Conservation (phyloP, 768 basidiomycete species). For the Auricularia sp. region DNA sequence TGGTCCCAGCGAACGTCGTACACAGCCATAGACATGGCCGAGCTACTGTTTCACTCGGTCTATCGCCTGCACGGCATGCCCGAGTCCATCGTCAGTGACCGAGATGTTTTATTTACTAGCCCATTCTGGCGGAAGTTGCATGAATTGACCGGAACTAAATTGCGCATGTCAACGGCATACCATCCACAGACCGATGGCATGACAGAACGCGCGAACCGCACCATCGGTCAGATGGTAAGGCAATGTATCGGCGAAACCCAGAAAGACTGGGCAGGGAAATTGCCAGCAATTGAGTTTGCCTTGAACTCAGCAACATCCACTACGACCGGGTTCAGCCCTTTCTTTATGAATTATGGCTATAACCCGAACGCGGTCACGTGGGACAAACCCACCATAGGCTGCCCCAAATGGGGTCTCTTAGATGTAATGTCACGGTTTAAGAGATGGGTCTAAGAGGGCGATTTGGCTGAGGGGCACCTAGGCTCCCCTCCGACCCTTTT, state of each 20-base stretch:
- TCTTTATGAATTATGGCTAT: conserved; percentile 25
- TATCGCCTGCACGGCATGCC: conserved; percentile 30
- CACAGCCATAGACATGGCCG: conserved; percentile 24
- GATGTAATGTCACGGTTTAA: too few species aligned
- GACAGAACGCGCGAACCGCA: conserved; percentile 16
- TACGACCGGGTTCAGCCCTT: conserved; percentile 28
- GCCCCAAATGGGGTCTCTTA: too few species aligned
- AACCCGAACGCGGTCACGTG: conserved; percentile 25
- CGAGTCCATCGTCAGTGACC: conserved; percentile 20
- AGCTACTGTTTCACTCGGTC: conserved; percentile 25
- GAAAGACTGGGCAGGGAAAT: conserved; percentile 20
- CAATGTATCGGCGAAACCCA: conserved; percentile 12
- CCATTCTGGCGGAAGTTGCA: conserved; percentile 21
- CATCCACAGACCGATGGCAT: conserved; percentile 31
- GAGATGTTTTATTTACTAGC: conserved; percentile 25
- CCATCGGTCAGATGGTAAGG: conserved; percentile 1
- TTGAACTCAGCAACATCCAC: conserved; percentile 26
- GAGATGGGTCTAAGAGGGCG: too few species aligned
- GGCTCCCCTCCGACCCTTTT: too few species aligned
- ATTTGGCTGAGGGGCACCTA: too few species aligned
- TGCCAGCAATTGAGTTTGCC: conserved; percentile 29
- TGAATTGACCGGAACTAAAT: conserved; percentile 17
- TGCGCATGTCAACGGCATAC: conserved; percentile 26
- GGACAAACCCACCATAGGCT: conserved; percentile 2
- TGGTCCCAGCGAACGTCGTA: conserved; percentile 25